Evolutionary conservation across 352 stramenopile genomes (phyloP), one percentile per base, ranked within the genome.

Genomic region (Pythium monospermum): DNA sequence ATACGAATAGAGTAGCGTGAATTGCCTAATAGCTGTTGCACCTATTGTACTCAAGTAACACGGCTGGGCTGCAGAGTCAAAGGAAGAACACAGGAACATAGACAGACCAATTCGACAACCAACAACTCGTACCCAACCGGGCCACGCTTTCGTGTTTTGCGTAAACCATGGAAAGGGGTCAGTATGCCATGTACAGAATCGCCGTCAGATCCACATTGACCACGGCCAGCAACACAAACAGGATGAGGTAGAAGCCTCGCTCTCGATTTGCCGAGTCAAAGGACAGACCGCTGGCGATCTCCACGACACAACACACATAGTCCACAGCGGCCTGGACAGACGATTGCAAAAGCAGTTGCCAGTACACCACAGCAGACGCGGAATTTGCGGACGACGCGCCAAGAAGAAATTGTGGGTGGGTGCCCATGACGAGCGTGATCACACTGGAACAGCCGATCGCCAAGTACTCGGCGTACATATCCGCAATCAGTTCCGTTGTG

Each of bases 191-290:
- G 45, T 71, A 77, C 23, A 74, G 47, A 25, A 69, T 60, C 0
- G 65, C 53, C 10, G 65, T 66, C 7, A 68, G 68, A n/a, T 53
- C 51, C 38, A 73, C 66, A 44, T 73, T 73, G 21, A 71, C 46
- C 18, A 75, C 46, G 2, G 57, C 60, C 23, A 60, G 59, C 6
- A 49, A 54, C 19, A 69, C 54, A 25, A 69, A 76, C 10, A 66
- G 54, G 7, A 49, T 56, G 21, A 77, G 49, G 46, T 66, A 72
- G 6, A 57, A 57, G 13, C 65, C 37, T 15, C 64, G 55, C 1
- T 57, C 43, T 19, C 56, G 59, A 2, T 49, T 15, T 11, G 45
- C 6, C 16, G 4, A 11, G 4, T 6, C 27, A 21, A 46, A 42
- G 8, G 16, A 13, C 12, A 68, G 55, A 7, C 63, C 63, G 15